These are phyloP conservation scores for Candolleomyces aberdarensis DNA, from an alignment of 768 basidiomycete species.

Conservation along the genomic window DNA sequence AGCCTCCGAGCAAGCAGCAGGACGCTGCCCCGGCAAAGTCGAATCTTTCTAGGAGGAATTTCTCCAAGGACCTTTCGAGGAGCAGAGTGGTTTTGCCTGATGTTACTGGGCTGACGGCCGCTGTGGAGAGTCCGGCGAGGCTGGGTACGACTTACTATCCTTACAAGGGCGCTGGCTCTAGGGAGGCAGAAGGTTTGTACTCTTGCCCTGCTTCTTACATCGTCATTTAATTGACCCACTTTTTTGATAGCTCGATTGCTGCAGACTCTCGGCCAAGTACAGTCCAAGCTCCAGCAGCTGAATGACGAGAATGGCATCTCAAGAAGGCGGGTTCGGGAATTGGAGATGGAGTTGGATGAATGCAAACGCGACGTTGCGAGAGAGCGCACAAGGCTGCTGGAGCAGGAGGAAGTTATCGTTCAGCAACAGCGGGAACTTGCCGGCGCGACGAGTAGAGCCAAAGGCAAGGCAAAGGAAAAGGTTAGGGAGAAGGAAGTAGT, in stretches of 20 bases:
- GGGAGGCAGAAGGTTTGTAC: slow-evolving; percentile 63
- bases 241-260: slow-evolving; percentile 51
- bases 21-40: neutral
- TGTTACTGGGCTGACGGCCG: slow-evolving; percentile 79
- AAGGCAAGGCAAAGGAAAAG: slow-evolving; percentile 30
- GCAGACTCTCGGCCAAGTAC: slow-evolving; percentile 59
- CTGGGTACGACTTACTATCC: slow-evolving; percentile 46
- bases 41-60: neutral
- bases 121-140: slow-evolving; percentile 71
- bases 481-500: slow-evolving; percentile 22
- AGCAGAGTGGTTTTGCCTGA: slow-evolving; percentile 67
- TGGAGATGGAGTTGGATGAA: slow-evolving; percentile 82
- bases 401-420: slow-evolving; percentile 47
- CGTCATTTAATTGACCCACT: neutral
- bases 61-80: slow-evolving; percentile 19
- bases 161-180: slow-evolving; percentile 44
- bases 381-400: slow-evolving; percentile 64
- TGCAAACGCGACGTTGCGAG: slow-evolving; percentile 75
- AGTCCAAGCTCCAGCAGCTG: slow-evolving; percentile 65
- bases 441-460: slow-evolving; percentile 24
- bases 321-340: slow-evolving; percentile 76
- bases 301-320: slow-evolving; percentile 84
- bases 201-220: neutral
- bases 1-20: too few relatives aligned
- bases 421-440: slow-evolving; percentile 30